A percentile compares a stretch with the other conserved stretches of the same genome.
phyloP scores from a whole-genome alignment of 176 grass and related monocot species.

The Coix lacrymajobi region DNA sequence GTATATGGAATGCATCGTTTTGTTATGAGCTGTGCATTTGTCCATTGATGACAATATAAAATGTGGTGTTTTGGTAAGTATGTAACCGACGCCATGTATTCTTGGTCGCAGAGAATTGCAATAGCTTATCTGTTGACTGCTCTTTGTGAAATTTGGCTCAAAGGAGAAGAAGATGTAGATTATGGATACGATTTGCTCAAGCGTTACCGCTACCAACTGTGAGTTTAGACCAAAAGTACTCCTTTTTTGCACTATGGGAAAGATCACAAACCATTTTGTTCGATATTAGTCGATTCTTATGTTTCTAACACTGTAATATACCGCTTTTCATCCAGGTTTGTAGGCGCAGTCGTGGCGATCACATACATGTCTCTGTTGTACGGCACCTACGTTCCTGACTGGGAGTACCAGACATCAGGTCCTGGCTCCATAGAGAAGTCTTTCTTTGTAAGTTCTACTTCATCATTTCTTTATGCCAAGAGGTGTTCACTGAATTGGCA shows the following conservation, averaged over 20 bases:
- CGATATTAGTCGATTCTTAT: not conserved
- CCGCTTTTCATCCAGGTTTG: conserved; percentile 24
- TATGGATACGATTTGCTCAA: conserved; percentile 53
- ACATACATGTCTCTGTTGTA: conserved; percentile 62
- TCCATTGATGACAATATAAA: not conserved
- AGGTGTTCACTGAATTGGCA: not conserved
- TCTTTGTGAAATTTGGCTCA: conserved; percentile 88
- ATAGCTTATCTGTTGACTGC: conserved; percentile 74
- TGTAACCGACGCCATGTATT: not conserved
- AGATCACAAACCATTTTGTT: not conserved
- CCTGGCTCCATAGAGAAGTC: conserved; percentile 38
- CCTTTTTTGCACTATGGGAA: not conserved
- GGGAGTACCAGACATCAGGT: conserved; percentile 50
- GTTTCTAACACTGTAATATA: not conserved
- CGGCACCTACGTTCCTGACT: conserved; percentile 68
- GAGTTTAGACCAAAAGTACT: conserved; percentile 27
- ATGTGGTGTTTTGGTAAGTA: not conserved
- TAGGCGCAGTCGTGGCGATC: conserved; percentile 46
- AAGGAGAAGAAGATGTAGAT: conserved; percentile 38
- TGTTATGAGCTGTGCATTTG: not conserved
- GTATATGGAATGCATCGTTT: conserved; percentile 19
- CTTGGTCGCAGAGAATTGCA: conserved; percentile 82
- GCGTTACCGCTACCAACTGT: conserved; percentile 62
- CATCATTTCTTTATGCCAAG: not conserved
- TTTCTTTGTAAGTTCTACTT: conserved; percentile 42